Evolutionary conservation across 73 alveolate species (phyloP), one percentile per base, ranked within the genome.

Genomic region (Symbiodinium natans): DNA sequence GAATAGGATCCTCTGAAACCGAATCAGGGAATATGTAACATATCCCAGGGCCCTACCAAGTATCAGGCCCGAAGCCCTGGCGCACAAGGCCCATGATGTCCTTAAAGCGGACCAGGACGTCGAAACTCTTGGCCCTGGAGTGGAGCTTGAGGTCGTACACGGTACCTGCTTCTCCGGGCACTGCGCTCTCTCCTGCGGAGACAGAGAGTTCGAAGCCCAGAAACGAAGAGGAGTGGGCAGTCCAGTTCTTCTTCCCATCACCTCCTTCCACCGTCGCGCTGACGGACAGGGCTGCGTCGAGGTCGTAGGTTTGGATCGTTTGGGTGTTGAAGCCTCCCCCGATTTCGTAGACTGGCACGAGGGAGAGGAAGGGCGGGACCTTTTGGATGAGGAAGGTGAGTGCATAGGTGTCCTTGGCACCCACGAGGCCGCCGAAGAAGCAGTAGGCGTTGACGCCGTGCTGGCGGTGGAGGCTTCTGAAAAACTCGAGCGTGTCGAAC

Each of bases 251-350:
- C 71, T 52, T 52, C 71, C 71, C 71, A 52, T 52, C 71, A 29
- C 71, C 71, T 52, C 71, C 71, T 52, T 52, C 71, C 71, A 52
- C 71, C n/a, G 71, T 52, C 71, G 71, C 71, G 71, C 71, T 52
- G 71, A 52, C 71, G n/a, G 71, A 21, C 71, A 52, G n/a, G 71
- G n/a, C 23, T 52, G 71, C 71, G 23, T 52, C 71, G 71, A 52
- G 31, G 71, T 52, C 71, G 71, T 52, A 52, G 31, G 71, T 52
- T 52, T 52, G 71, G 71, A 52, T 52, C 7, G 71, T 52, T 29
- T 52, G 15, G n/a, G 71, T 52, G 71, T 52, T 52, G 71, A 52
- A 52, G 71, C 71, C 71, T 52, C 71, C 71, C 17, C 71, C 71
- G 23, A 52, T 23, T 52, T 52, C 71, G 71, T 52, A 52, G 71